phyloP scores from a whole-genome alignment of 495 filamentous ascomycete species.

The Penicillium subrubescens region DNA sequence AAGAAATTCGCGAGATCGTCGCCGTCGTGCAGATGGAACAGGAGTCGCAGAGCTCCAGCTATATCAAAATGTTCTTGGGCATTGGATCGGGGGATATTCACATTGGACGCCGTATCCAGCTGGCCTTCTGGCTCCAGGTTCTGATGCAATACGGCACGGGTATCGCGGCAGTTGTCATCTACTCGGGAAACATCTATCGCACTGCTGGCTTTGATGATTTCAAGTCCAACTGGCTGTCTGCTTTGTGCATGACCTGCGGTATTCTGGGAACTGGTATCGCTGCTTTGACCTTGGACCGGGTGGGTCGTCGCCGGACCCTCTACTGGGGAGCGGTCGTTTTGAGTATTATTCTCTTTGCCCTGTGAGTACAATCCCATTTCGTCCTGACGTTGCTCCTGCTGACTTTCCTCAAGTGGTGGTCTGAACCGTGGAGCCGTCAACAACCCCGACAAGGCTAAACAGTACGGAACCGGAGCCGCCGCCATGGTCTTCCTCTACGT shows the following conservation, averaged over 20 bases:
- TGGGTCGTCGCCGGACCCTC: conserved; percentile 60
- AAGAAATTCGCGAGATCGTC: conserved; percentile 32
- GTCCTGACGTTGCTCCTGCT: conserved; percentile 7
- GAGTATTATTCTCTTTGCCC: conserved; percentile 15
- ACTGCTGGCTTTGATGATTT: conserved; percentile 22
- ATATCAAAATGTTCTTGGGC: conserved; percentile 33
- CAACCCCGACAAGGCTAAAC: conserved; percentile 28
- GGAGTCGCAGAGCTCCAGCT: conserved; percentile 16
- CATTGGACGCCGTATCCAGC: conserved; percentile 32
- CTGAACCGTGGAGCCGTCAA: conserved; percentile 39
- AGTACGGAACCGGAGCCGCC: conserved; percentile 49
- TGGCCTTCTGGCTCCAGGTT: conserved; percentile 36
- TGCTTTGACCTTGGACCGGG: conserved; percentile 59
- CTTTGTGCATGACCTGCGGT: conserved; percentile 57
- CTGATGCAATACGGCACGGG: conserved; percentile 34
- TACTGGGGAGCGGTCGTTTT: conserved; percentile 55
- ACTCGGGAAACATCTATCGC: conserved; percentile 17
- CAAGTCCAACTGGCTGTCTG: conserved; percentile 46
- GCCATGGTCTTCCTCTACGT: conserved; percentile 59
- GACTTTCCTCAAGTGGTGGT: conserved; percentile 33
- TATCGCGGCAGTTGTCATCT: conserved; percentile 32
- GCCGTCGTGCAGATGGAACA: conserved; percentile 23
- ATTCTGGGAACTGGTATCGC: conserved; percentile 51
- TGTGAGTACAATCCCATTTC: conserved; percentile 13
- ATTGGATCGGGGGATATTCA: conserved; percentile 30